A percentile compares a stretch with the other conserved stretches of the same genome.
These are phyloP conservation scores for Silene conica DNA, from an alignment of 148 eudicot species.

Conservation along the genomic window DNA sequence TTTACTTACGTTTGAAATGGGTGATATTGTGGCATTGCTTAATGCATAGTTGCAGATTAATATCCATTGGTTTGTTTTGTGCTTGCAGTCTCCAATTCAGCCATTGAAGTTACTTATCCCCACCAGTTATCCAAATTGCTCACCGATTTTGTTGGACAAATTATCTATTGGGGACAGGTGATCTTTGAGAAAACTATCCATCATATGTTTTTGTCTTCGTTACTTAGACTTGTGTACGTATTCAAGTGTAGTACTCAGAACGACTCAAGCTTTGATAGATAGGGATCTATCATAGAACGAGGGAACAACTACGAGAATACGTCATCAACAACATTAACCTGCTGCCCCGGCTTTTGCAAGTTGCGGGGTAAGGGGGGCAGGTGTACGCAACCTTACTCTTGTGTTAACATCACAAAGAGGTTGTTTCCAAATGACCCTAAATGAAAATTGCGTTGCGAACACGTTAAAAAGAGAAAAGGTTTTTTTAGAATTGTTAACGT, in stretches of 20 bases:
- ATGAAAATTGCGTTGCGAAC: not conserved
- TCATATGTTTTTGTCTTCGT: constrained; percentile 2
- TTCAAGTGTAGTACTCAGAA: not conserved
- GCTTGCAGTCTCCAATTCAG: constrained; percentile 81
- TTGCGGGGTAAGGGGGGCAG: no score
- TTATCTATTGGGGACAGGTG: constrained; percentile 83
- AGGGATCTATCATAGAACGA: not conserved
- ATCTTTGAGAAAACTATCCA: constrained; percentile 11
- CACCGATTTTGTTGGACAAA: constrained; percentile 84
- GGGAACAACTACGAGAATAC: not conserved
- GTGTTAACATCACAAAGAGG: no score
- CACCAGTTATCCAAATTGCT: constrained; percentile 76
- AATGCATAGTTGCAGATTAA: not conserved
- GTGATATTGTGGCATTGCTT: not conserved
- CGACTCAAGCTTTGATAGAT: not conserved
- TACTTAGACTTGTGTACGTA: not conserved
- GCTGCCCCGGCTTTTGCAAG: no score
- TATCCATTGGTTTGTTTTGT: constrained; percentile 6
- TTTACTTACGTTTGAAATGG: not conserved
- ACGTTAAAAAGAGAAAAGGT: not conserved
- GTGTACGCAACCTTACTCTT: no score
- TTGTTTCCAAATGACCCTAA: no score
- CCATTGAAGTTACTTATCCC: constrained; percentile 84
- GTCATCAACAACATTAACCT: not conserved
- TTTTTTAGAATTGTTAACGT: not conserved